Evolutionary conservation across 192 early-diverging fungal species (phyloP), one percentile per base, ranked within the genome.

Genomic region (Coemansia pectinata): DNA sequence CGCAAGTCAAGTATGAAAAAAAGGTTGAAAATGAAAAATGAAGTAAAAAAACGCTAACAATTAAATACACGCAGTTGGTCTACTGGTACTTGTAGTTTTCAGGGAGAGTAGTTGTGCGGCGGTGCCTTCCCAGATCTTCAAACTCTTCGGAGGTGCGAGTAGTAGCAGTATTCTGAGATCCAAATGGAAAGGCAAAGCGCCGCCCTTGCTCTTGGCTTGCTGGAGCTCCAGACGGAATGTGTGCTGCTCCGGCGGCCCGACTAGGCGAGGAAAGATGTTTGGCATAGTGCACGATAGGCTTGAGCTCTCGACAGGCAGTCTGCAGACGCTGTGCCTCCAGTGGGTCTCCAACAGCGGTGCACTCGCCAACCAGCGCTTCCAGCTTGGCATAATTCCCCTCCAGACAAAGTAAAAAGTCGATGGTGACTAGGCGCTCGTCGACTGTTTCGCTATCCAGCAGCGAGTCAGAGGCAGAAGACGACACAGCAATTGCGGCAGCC

Each of bases 371-470:
- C 7, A 61, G 52, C 1, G 58, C 15, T 40, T 83, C 80, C 1
- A 83, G 45, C 58, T 83, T 83, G 57, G 21, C 57, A 55, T 72
- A 74, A 69, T 71, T 83, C 8, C 69, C 38, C 42, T 83, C 80
- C 33, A 83, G 69, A n/a, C 74, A 77, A 38, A 73, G 70, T 29
- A 83, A 38, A 66, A 83, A 83, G 45, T 83, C 80, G 14, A 83
- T 70, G 44, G 75, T 83, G 15, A 83, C 80, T 38, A 83, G 58
- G 52, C 75, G 74, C 48, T 77, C 75, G 52, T 83, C 80, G 33
- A 77, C 74, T 10, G 68, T 47, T 38, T 83, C 80, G 66, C 53
- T 74, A 74, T 77, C 79, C 57, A 72, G 67, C 67, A 81, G 67
- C 63, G 67, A 63, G 62, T 77, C 71, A 25, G 59, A 52, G n/a